Conservation (phyloP, 2,329 filamentous ascomycete genomes). For the Penicillium psychrosexuale region DNA sequence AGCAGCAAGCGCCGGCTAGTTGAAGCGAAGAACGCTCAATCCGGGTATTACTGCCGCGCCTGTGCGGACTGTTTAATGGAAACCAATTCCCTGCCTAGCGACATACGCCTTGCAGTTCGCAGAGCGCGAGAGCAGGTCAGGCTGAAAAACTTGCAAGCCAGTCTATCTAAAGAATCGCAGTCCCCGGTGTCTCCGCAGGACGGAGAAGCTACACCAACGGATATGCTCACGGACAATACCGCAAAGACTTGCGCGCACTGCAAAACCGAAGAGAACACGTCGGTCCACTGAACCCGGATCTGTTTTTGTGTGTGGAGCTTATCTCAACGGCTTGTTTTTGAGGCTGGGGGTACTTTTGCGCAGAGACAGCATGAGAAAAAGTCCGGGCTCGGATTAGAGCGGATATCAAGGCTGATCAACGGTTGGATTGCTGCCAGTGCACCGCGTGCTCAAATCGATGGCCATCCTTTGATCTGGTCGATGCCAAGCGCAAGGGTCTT, state of each 20-base stretch:
- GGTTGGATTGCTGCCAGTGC: not conserved
- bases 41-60: conserved; percentile 7
- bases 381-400: not conserved
- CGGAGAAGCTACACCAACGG: not conserved
- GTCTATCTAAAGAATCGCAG: not conserved
- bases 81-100: not conserved
- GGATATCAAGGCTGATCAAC: not conserved
- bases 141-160: not conserved
- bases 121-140: conserved; percentile 3
- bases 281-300: not conserved
- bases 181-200: not conserved
- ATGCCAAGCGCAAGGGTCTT: not conserved
- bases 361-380: not conserved
- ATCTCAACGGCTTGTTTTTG: not conserved
- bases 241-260: not conserved
- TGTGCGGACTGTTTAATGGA: not conserved
- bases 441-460: not conserved
- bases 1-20: conserved; percentile 9
- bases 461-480: not conserved
- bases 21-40: not conserved
- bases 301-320: not conserved
- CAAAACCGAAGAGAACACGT: not conserved
- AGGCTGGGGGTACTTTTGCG: not conserved
- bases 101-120: not conserved
- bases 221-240: not conserved